These are phyloP conservation scores for Thyridium curvatum DNA, from an alignment of 2,329 filamentous ascomycete genomes.

Conservation along the genomic window DNA sequence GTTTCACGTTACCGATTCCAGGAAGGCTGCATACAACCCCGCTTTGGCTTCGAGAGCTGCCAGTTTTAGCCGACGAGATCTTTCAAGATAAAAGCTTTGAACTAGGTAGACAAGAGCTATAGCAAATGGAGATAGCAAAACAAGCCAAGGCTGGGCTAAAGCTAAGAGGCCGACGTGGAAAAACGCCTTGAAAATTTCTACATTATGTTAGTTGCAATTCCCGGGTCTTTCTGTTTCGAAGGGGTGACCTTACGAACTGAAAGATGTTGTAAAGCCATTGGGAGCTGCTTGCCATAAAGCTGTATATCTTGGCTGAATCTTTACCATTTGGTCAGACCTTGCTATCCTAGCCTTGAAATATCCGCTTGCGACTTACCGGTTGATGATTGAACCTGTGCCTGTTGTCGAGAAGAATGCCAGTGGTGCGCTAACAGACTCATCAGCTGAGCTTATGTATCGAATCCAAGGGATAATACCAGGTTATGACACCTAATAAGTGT, in stretches of 20 bases:
- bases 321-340: neutral
- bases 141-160: slow-evolving; percentile 36
- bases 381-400: slow-evolving; percentile 32
- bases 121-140: slow-evolving; percentile 38
- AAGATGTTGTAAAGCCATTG: slow-evolving; percentile 24
- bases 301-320: slow-evolving; percentile 38
- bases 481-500: slow-evolving; percentile 14
- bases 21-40: slow-evolving; percentile 32
- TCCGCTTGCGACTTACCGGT: slow-evolving; percentile 22
- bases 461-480: neutral
- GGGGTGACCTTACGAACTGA: slow-evolving; percentile 23
- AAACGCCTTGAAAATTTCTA: slow-evolving; percentile 30
- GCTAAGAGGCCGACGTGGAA: slow-evolving; percentile 39
- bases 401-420: slow-evolving; percentile 31
- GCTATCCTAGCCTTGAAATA: neutral
- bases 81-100: slow-evolving; percentile 46
- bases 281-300: slow-evolving; percentile 34
- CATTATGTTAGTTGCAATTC: slow-evolving; percentile 11
- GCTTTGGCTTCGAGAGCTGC: slow-evolving; percentile 49
- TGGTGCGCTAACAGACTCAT: slow-evolving; percentile 20
- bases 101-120: slow-evolving; percentile 33
- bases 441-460: slow-evolving; percentile 5
- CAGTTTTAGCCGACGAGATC: slow-evolving; percentile 49
- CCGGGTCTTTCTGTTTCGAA: neutral
- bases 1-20: slow-evolving; percentile 25